Evolutionary conservation across 2,329 filamentous ascomycete species (phyloP), one percentile per base, ranked within the genome.

Genomic region (Coniochaeta hoffmannii): DNA sequence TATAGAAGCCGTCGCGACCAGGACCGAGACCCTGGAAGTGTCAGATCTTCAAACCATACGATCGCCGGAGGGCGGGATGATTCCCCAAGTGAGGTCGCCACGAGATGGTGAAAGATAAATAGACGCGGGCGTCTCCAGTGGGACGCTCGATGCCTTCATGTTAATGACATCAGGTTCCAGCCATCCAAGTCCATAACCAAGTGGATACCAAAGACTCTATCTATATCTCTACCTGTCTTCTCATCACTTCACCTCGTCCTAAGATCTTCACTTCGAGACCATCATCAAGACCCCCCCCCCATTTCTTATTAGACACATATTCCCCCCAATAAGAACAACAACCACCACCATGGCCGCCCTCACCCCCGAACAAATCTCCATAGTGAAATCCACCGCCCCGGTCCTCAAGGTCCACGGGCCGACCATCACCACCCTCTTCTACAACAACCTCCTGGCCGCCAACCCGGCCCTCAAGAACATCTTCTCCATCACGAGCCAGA

Each of bases 351-450:
- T 61, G 58, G 58, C 59, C 10, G 59, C 79, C 56, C 73, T 90
- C 57, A 85, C 85, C 11, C 71, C 78, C 26, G 73, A 78, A 35
- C 88, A 93, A 73, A 77, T 86, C 60, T 72, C 79, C 58, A 84
- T 87, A 61, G 85, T 94, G 74, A 92, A 90, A 70, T 77, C 88
- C 35, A 93, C 89, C 1, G 87, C 85, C 36, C 89, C 89, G 2
- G 79, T 90, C 17, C 78, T 92, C 8, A 79, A 83, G 60, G 75
- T 83, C 58, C 81, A 91, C 67, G 89, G 88, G 69, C 74, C 75
- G 17, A 73, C 77, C 49, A 89, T 92, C 69, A 90, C 87, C n/a
- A 77, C 75, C 1, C 72, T 79, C 59, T 91, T 93, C 74, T 92
- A 93, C 75, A 72, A 75, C 46, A 85, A 83, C 71, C 77, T 92